Evolutionary conservation across 768 basidiomycete genomes (phyloP), one percentile per base, ranked within the genome.

Genomic region (Kwoniella shandongensis): DNA sequence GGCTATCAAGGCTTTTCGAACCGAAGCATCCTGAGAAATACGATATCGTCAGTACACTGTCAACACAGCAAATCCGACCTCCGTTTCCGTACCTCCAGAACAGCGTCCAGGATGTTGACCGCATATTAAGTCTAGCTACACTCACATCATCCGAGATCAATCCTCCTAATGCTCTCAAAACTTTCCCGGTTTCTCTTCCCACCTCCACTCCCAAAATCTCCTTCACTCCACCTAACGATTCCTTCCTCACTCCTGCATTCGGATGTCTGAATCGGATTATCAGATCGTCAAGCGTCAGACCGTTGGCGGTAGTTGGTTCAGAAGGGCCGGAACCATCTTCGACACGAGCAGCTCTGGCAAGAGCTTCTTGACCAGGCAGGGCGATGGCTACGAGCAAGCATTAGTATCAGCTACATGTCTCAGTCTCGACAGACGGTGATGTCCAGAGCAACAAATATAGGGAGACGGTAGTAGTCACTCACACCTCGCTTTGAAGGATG

Each of bases 401-500:
- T 13, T 13, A 25, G 10, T 32, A 32, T 32, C 32, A 32, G 32
- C 32, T 38, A 10, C 36, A n/a, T n/a, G n/a, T n/a, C n/a, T n/a
- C n/a, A n/a, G n/a, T n/a, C n/a, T n/a, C n/a, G n/a, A n/a, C 26
- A 36, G 2, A 23, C 51, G 25, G 6, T 27, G 12, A 38, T 38
- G 11, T 15, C 39, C n/a, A 17, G 20, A 12, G 29, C 7, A 26
- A 36, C 17, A 35, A 38, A 15, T 56, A 56, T 17, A 32, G 17
- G 2, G n/a, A 32, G 32, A 32, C 13, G 36, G 42, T 13, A n/a
- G n/a, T n/a, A n/a, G n/a, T n/a, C 5, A 80, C 88, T 67, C 70
- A 96, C 94, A 90, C 57, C 90, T 85, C 29, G 91, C 86, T 74
- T 93, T 91, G 83, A 94, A 97, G 1, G 93, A 92, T 1, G 94